Base-by-base conservation (phyloP, 2,329 filamentous ascomycete genomes). In the Hypoxylon sp. region DNA sequence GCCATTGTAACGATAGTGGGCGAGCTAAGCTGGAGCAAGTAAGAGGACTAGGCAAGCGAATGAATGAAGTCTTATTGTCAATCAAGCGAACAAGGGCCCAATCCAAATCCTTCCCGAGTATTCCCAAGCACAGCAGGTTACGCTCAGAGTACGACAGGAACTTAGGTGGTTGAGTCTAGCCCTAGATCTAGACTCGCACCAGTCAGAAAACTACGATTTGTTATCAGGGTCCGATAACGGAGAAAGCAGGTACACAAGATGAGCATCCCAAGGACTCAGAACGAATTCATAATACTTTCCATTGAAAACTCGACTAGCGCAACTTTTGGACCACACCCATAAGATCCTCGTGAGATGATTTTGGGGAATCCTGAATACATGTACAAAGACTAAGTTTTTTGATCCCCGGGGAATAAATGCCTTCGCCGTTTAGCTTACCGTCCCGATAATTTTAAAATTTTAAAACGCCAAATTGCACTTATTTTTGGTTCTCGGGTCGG, bases 401-500 rank as follows among this genome's bases (percentile, higher is more conserved):
- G 32, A 25, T 66, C 66, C 63, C 64, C 51, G 61, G 67, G 67
- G 59, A 65, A 73, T 34, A 34, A 73, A 65, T 70, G 56, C 68
- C 66, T 64, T 62, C 64, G 54, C 67, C 51, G n/a, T 70, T 71
- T 69, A 69, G 43, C 70, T 68, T 65, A 61, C 71, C 71, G 62
- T 70, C 53, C 67, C 68, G 67, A 68, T 64, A 52, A 39, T 71
- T 62, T 65, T 65, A 23, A 69, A 69, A 55, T 47, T 51, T 41
- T 61, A 55, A 53, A 60, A 67, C 52, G 41, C 63, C 61, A 65
- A 63, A 62, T 66, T n/a, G 47, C 58, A 57, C 68, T 85, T 90
- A 92, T 83, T 92, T 90, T 83, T 91, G 88, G 87, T 95, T 95
- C 87, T 96, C 92, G 74, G 92, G 92, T 79, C 92, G 91, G 79